These are phyloP conservation scores for Vitis rotundifolia DNA, from an alignment of 164 flowering plant species.

Conservation along the genomic window DNA sequence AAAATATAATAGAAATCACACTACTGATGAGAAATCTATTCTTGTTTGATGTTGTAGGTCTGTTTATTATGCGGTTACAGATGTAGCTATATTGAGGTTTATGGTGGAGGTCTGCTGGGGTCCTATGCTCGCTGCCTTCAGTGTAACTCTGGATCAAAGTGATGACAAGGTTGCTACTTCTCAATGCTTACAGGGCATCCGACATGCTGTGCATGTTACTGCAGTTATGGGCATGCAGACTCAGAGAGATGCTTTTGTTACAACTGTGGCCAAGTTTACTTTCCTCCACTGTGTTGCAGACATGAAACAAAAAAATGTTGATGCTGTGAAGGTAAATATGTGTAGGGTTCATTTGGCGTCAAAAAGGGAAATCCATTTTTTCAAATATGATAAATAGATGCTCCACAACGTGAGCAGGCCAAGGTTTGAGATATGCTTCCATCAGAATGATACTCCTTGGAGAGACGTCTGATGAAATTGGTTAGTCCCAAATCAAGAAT, in stretches of 20 bases:
- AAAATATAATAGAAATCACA: neutral
- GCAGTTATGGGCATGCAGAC: conserved; percentile 98
- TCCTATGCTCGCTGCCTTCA: conserved; percentile 98
- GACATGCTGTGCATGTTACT: conserved; percentile 95
- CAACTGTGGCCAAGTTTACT: conserved; percentile 95
- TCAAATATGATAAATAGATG: neutral
- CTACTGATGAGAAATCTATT: neutral
- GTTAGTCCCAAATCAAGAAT: no score
- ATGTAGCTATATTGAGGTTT: conserved; percentile 85
- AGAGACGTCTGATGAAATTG: no score
- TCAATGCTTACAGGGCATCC: conserved; percentile 83
- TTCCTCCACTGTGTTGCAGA: conserved; percentile 95
- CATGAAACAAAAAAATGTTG: conserved; percentile 99
- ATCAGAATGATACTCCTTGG: neutral
- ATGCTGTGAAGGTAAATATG: conserved; percentile 86
- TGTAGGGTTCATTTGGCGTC: neutral
- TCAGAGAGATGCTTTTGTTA: conserved; percentile 97
- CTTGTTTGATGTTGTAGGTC: conserved; percentile 54
- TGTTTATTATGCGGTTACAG: conserved; percentile 73
- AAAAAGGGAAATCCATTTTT: neutral
- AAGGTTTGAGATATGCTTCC: neutral
- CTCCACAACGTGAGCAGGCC: neutral
- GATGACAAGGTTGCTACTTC: conserved; percentile 82
- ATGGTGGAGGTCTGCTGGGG: conserved; percentile 99
- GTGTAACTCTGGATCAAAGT: conserved; percentile 96